Evolutionary conservation across 1,139 yeast species (phyloP), one percentile per base, ranked within the genome.

Genomic region (Starmera stellimalicola): DNA sequence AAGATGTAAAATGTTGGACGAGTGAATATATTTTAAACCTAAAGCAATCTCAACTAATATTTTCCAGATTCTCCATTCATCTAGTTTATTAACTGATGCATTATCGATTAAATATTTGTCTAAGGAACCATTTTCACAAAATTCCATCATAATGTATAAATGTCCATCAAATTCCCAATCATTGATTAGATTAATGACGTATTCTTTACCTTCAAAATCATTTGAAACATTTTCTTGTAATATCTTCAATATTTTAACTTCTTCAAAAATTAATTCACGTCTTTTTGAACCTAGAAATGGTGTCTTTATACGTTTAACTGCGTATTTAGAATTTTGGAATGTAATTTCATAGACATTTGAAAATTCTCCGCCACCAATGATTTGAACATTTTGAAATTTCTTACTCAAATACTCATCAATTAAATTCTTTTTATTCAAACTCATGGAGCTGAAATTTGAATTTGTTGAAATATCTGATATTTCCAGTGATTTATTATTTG

Each of bases 11-110:
- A 82, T 81, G 35, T 79, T 78, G 42, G 70, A 65, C 33, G 74
- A 68, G 52, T 91, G 99, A 37, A 91, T 80, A 52, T 77, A 87
- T 44, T 74, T 70, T 40, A 91, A 61, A 0, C 97, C 99, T 48
- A 69, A 68, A 29, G 84, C 58, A 12, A 87, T 65, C 54, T 91
- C 97, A 35, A 81, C 79, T 42, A 88, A 62, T 27, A 93, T 88
- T 60, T 91, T 91, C 99, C 99, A 91, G 28, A 88, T 88, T 44
- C 99, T 71, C 78, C 95, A 91, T 54, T 91, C 98, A 54, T 91
- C 99, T 30, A 80, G 61, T 40, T 73, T 69, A 7, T 77, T 63
- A n/a, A 82, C 65, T 42, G 81, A 77, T 37, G 93, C 93, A 52
- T 79, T 78, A 44, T 84, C 94, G 28, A 77, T 71, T 33, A 91